phyloP scores from a whole-genome alignment of 192 early-diverging fungal genomes.

The Rhizoclosmatium globosum region DNA sequence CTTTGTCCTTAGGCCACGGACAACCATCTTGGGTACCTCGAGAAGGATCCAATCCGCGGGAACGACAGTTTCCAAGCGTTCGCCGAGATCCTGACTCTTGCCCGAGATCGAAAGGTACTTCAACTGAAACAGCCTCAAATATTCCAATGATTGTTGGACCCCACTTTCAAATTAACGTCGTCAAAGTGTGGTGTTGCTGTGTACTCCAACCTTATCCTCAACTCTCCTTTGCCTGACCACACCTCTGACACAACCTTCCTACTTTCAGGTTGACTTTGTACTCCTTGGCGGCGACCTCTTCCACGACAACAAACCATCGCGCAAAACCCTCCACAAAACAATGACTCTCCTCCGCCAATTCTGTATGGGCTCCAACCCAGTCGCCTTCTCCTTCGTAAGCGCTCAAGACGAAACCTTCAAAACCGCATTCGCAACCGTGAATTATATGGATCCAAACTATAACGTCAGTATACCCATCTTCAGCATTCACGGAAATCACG shows the following conservation, averaged over 20 bases:
- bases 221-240: too few species aligned
- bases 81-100: constrained; percentile 87
- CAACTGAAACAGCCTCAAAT: neutral
- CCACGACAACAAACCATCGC: constrained; percentile 93
- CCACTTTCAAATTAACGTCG: neutral
- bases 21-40: constrained; percentile 93
- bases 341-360: constrained; percentile 73
- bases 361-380: constrained; percentile 64
- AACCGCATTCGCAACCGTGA: constrained; percentile 66
- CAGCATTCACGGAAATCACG: constrained; percentile 97
- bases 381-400: constrained; percentile 70
- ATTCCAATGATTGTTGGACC: neutral
- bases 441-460: constrained; percentile 87
- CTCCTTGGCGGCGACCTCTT: constrained; percentile 95
- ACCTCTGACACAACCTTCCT: neutral
- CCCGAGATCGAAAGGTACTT: constrained; percentile 61
- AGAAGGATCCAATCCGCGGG: constrained; percentile 86
- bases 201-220: too few species aligned
- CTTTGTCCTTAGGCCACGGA: constrained; percentile 72
- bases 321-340: constrained; percentile 74
- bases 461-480: constrained; percentile 90
- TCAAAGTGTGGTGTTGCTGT: too few species aligned
- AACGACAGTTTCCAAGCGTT: constrained; percentile 88
- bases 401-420: constrained; percentile 29
- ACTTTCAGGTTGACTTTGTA: constrained; percentile 82